Evolutionary conservation across 192 early-diverging fungal species (phyloP).

Genomic region (Coemansia sp.): DNA sequence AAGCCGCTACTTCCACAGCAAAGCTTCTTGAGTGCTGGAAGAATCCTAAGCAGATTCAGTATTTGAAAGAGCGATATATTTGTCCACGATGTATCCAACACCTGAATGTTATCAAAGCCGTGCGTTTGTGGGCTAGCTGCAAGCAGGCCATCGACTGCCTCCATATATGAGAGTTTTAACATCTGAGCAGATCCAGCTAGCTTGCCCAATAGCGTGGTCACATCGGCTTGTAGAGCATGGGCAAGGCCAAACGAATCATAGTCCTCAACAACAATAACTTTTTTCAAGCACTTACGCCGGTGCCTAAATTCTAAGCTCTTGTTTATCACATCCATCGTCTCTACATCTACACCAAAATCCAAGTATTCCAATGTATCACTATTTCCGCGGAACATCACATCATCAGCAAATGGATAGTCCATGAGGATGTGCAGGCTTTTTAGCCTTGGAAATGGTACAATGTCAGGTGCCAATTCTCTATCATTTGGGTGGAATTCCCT

Average conservation of each 20-base stretch:
- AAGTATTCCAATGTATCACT: conserved; percentile 5
- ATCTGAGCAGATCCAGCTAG: neutral
- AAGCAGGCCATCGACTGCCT: neutral
- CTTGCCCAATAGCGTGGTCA: neutral
- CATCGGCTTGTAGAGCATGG: neutral
- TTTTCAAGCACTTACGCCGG: neutral
- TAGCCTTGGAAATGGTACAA: conserved; percentile 12
- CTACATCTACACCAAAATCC: neutral
- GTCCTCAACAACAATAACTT: neutral
- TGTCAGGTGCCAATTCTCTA: neutral
- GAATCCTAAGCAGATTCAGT: neutral
- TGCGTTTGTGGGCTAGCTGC: neutral
- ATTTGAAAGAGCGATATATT: neutral
- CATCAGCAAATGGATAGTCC: conserved; percentile 13
- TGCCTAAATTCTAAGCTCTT: neutral
- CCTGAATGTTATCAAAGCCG: neutral
- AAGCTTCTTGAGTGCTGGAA: neutral
- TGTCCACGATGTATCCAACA: neutral
- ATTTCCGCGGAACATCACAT: conserved; percentile 10
- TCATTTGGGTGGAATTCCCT: neutral
- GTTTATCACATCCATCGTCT: neutral
- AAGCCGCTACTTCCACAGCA: neutral
- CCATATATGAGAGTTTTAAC: neutral
- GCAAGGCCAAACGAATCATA: neutral
- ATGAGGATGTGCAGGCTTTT: neutral